Base-by-base conservation (phyloP, 73 alveolate species). In the Paramecium caudatum region DNA sequence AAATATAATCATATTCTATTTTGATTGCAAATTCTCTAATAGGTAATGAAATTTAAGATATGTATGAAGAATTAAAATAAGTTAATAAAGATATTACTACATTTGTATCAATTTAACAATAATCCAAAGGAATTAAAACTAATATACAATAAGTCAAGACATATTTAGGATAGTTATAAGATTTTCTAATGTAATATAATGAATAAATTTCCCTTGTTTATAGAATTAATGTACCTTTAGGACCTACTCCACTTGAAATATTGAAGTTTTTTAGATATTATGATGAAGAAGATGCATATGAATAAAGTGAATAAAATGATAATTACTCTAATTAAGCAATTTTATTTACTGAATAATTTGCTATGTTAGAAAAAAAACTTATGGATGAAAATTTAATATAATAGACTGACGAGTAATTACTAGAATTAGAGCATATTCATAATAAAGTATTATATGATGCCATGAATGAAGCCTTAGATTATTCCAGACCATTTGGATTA, bases 381-480 rank as follows among this genome's bases (percentile, higher is more conserved):
- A 83, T 55, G 80, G 70, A 55, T 6, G 80, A 83, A 5, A 47
- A 65, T 19, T 32, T 39, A 16, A 21, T 55, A 16, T 33, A 27
- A 32, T 61, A 3, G 15, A 90, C 80, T 16, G 90, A 43, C 27
- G 83, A 80, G 21, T 80, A 94, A 21, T 74, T 91, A 6, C 68
- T 82, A 49, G 98, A 95, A 80, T 90, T 94, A 91, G 99, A 96
- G 90, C 96, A 94, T 37, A 95, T 96, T 47, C 99, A 96, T 74
- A 96, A 96, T 69, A 96, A 96, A 68, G 96, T 92, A 12, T 82
- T 96, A 7, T 96, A 93, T 65, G 99, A 96, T 74, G 98, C 97
- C 4, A 82, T 95, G 0, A 96, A 96, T 81, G 99, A 96, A 82
- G 98, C 98, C 4, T 74, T 96, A 10, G 98, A 96, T 69, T 93